Base-by-base conservation (phyloP, 73 alveolate genomes). In the Durusdinium trenchii region DNA sequence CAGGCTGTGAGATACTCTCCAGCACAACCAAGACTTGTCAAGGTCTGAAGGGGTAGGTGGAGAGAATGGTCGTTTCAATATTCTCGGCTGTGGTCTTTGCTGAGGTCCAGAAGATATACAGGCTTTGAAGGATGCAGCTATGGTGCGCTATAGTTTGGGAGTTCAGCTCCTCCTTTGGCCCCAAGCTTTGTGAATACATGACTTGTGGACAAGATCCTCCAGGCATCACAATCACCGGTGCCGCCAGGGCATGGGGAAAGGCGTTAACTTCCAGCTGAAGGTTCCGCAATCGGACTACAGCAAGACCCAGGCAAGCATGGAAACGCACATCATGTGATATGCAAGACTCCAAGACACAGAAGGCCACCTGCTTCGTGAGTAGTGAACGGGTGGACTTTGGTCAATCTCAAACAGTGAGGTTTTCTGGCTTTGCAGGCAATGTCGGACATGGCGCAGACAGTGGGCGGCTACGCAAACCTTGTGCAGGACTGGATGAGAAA, bases 231-330 rank as follows among this genome's bases (percentile, higher is more conserved):
- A n/a, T n/a, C n/a, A n/a, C n/a, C n/a, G n/a, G n/a, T n/a, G n/a
- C n/a, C 50, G 89, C 90, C 98, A 91, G 98, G 98, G 98, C 45
- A 91, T 91, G 98, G 98, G 98, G 57, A 91, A 91, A 36, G 98
- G 98, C 10, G 98, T 91, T 78, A 78, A 69, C 78, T 42, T 91
- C 45, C 69, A 54, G 47, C 28, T 91, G 61, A 76, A 91, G 79
- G 50, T 91, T 36, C 98, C 98, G 54, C 57, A 51, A 75, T 50
- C 60, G 36, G 6, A 23, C 54, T 71, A 47, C n/a, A 45, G 90
- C 86, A 91, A 69, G 45, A 47, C 30, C 81, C 79, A 91, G 96
- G 89, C 84, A 30, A 20, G 96, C 10, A 28, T 43, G 43, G 38
- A 14, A 35, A 23, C 40, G 35, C 47, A 78, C 32, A 12, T 3